Base-by-base conservation (phyloP, 805 yeast species). In the Wickerhamomyces strasburgensis region DNA sequence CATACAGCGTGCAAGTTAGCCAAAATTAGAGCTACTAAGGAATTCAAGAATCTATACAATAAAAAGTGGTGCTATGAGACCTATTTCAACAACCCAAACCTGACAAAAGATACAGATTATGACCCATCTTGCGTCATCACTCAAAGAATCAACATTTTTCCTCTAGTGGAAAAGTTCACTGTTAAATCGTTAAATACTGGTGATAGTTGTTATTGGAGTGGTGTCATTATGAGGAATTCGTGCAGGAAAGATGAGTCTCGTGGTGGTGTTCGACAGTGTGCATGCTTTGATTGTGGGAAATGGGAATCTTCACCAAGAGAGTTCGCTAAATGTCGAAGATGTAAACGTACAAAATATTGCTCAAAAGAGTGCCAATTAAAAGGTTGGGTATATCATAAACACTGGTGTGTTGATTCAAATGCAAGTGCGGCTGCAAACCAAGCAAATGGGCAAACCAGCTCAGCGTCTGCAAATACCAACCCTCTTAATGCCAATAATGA, bases 211-310 rank as follows among this genome's bases (percentile, higher is more conserved):
- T 88, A 89, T 60, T 90, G 98, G 98, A 86, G 97, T 3, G 93
- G 96, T 4, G 95, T 90, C n/a, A 87, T 89, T 27, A 93, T 93
- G 89, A 71, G 98, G 38, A 93, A 93, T 59, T 88, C 96, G 1
- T 90, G 96, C 57, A 74, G 97, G 39, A 80, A 89, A 52, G 93
- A 90, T 57, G 97, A 89, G 54, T 59, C 72, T 29, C 73, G 82
- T 40, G 90, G 90, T 14, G 96, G 97, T 2, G 83, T 90, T 21
- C 72, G 98, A 36, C 98, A 93, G 62, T 90, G 98, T 61, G 96
- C 97, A 1, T 82, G 81, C 57, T 84, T 88, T 49, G 83, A 78
- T 19, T 90, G 98, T 63, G 97, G 97, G 9, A 80, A 73, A 55
- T 90, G 98, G 98, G 98, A 90, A 60, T 75, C 73, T 32, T 78